Base-by-base conservation (phyloP, 2,329 filamentous ascomycete species). In the Pestalotiopsis sp. region DNA sequence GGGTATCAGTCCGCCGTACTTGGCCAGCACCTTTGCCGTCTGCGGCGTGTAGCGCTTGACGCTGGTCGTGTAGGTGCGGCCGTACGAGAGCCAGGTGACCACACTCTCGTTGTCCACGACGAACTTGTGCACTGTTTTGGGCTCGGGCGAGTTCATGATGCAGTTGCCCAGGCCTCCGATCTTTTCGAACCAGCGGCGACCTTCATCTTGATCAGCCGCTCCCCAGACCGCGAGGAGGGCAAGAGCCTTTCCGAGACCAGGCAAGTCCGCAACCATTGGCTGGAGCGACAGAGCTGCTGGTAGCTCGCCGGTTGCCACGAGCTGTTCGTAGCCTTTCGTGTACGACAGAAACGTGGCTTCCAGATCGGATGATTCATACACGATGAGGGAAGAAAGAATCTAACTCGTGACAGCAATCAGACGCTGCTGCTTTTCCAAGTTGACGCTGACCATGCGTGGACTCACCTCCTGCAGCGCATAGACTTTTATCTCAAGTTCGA, bases 401-500 rank as follows among this genome's bases (percentile, higher is more conserved):
- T 75, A 41, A 27, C 67, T 20, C 58, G 31, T 17, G 68, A 57
- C 12, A 71, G 67, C 6, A 40, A 12, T 65, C 40, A 52, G 27
- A 5, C 6, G 31, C 3, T 13, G 14, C 20, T 27, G 14, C 9
- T 20, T 31, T 31, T 52, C n/a, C 17, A 63, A 25, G 57, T 49
- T 56, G 41, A 61, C 13, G 12, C 17, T 20, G 20, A 4, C 49
- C 20, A 36, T n/a, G 52, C 49, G 17, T 66, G 7, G 52, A 69
- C 70, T 65, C 71, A 79, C 78, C 71, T 76, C 74, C 27, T 75
- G 74, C 2, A 78, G 65, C 3, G 77, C 75, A 67, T 83, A 83
- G 2, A 82, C 72, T 68, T 79, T 83, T 68, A 84, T 75, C 2
- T 75, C 79, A 6, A 83, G 49, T 68, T 83, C 80, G 7, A 81